Percentiles rank a stretch among this genome's conserved stretches.
These are phyloP conservation scores for Fraxinus baroniana DNA, from an alignment of 305 asterid genomes.

Conservation along the genomic window DNA sequence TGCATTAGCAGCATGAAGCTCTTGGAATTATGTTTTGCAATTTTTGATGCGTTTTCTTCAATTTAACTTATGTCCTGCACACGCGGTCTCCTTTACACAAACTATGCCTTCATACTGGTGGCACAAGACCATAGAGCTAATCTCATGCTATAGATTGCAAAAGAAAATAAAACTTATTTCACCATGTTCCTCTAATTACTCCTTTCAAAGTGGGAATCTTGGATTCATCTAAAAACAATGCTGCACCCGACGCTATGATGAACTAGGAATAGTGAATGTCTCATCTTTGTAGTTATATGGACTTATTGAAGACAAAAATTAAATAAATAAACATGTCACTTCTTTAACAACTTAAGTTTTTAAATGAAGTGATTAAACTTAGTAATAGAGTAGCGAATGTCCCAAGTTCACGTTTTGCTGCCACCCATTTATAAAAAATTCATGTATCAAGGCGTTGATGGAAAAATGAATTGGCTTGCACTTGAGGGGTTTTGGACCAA, in stretches of 20 bases:
- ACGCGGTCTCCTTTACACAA: neutral
- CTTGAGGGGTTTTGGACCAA: neutral
- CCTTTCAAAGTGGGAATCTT: neutral
- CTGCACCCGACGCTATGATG: slow-evolving; percentile 5
- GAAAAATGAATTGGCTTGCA: neutral
- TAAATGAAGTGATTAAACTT: neutral
- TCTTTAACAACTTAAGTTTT: neutral
- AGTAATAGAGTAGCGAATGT: neutral
- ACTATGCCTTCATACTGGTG: neutral
- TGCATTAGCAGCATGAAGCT: neutral
- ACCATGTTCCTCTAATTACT: neutral
- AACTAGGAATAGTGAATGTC: slow-evolving; percentile 11
- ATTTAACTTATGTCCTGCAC: neutral
- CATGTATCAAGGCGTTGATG: neutral
- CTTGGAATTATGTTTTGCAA: neutral
- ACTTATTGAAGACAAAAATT: neutral
- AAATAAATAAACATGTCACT: neutral
- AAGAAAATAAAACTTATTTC: neutral
- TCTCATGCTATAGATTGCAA: neutral
- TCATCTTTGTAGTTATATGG: neutral
- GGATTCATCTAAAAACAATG: neutral
- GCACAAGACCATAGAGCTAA: neutral
- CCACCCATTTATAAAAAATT: neutral
- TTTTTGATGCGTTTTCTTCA: neutral
- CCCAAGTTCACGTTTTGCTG: neutral